phyloP scores from a whole-genome alignment of 768 basidiomycete genomes.

The Calocybe cyanea region DNA sequence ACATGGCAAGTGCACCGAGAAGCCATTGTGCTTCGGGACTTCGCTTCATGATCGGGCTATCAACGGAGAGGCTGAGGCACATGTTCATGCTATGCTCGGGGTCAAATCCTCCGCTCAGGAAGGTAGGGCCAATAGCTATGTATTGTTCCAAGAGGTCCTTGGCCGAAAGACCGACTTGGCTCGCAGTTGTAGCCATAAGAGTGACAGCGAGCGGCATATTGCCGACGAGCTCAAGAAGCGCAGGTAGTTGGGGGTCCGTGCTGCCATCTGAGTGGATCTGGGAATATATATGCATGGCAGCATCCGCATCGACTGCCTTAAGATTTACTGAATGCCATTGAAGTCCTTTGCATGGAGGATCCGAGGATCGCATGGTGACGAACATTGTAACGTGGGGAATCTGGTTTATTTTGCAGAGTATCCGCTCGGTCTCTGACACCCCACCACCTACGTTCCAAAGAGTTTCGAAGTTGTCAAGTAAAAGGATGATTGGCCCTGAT shows the following conservation, averaged over 20 bases:
- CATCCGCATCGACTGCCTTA: slow-evolving; percentile 14
- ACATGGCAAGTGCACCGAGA: slow-evolving; percentile 19
- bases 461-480: slow-evolving; percentile 32
- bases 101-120: slow-evolving; percentile 7
- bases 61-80: slow-evolving; percentile 8
- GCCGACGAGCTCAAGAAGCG: slow-evolving; percentile 20
- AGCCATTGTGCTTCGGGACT: slow-evolving; percentile 4
- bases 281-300: slow-evolving; percentile 19
- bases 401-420: neutral
- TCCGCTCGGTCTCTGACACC: neutral
- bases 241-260: slow-evolving; percentile 17
- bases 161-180: neutral
- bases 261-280: slow-evolving; percentile 17
- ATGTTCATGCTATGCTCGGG: slow-evolving; percentile 6
- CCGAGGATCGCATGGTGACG: neutral
- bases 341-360: slow-evolving; percentile 22
- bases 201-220: slow-evolving; percentile 30
- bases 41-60: slow-evolving; percentile 2
- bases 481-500: slow-evolving; percentile 16
- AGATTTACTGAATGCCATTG: slow-evolving; percentile 17
- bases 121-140: neutral
- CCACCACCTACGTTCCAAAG: slow-evolving; percentile 24
- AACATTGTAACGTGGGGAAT: neutral
- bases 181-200: slow-evolving; percentile 24
- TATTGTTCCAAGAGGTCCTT: slow-evolving; percentile 5